phyloP scores from a whole-genome alignment of 352 stramenopile species.

The Globisporangium megalacanthum region DNA sequence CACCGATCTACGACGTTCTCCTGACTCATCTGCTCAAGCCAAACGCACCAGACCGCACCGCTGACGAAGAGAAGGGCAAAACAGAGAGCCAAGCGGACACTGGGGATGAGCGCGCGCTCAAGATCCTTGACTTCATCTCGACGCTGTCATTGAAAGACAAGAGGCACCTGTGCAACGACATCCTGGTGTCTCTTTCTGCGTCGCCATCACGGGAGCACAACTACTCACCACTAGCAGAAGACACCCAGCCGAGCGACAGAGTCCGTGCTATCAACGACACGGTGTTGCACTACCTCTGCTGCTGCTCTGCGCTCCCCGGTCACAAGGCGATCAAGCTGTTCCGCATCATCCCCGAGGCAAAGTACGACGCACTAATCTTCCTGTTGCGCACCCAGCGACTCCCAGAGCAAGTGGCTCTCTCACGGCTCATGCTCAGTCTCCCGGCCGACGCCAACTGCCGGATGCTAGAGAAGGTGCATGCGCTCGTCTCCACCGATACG shows the following conservation, averaged over 20 bases:
- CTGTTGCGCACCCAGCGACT: constrained; percentile 51
- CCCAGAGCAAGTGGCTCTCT: constrained; percentile 47
- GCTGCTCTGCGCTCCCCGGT: constrained; percentile 21
- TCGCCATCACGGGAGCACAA: not conserved
- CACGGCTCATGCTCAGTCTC: constrained; percentile 58
- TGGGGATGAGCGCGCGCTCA: constrained; percentile 3
- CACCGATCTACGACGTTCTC: constrained; percentile 38
- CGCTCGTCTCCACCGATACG: constrained; percentile 23
- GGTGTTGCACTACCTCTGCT: constrained; percentile 42
- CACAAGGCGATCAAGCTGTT: constrained; percentile 54
- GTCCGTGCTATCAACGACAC: constrained; percentile 13
- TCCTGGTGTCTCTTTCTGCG: constrained; percentile 10
- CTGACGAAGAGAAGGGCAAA: not conserved
- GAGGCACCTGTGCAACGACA: constrained; percentile 22
- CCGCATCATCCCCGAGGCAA: constrained; percentile 20
- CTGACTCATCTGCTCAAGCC: constrained; percentile 11
- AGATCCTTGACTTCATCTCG: constrained; percentile 38
- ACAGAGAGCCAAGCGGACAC: not conserved
- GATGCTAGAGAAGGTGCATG: constrained; percentile 34
- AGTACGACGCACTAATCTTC: constrained; percentile 35
- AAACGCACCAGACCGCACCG: not conserved
- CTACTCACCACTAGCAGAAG: not conserved
- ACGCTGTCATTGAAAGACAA: constrained; percentile 38
- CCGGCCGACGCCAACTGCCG: constrained; percentile 36
- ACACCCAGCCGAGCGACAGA: not conserved